phyloP scores from a whole-genome alignment of 768 basidiomycete species.

The Lactifluus hygrophoroides region DNA sequence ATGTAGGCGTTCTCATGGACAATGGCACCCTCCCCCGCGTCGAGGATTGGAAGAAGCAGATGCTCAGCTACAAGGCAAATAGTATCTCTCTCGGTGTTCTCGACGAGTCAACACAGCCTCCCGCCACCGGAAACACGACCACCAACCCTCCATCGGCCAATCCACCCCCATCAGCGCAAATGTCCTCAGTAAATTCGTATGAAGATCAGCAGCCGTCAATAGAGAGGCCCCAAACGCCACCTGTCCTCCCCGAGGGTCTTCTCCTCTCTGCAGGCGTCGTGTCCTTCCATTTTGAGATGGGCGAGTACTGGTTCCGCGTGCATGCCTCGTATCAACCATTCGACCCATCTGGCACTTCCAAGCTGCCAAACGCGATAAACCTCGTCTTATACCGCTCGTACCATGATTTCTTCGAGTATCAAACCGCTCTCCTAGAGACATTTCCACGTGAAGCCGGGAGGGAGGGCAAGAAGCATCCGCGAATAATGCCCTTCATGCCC shows the following conservation, averaged over 20 bases:
- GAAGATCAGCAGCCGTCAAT: conserved; percentile 26
- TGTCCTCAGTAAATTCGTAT: conserved; percentile 21
- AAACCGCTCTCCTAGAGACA: conserved; percentile 74
- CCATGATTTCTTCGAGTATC: conserved; percentile 98
- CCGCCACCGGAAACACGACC: conserved; percentile 15
- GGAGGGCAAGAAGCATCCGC: conserved; percentile 45
- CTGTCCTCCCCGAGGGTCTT: conserved; percentile 69
- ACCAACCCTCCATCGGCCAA: conserved; percentile 6
- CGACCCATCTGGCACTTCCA: conserved; percentile 43
- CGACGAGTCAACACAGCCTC: conserved; percentile 45
- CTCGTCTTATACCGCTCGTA: conserved; percentile 91
- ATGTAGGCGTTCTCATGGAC: conserved; percentile 74
- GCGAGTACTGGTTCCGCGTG: conserved; percentile 96
- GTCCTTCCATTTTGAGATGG: conserved; percentile 95
- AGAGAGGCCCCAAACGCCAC: conserved; percentile 33
- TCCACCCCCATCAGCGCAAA: conserved; percentile 17
- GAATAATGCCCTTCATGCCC: conserved; percentile 96
- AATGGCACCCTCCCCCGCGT: conserved; percentile 86
- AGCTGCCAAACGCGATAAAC: conserved; percentile 59
- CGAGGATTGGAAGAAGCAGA: conserved; percentile 98
- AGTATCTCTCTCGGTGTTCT: conserved; percentile 92
- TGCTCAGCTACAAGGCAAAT: conserved; percentile 92
- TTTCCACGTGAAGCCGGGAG: conserved; percentile 93
- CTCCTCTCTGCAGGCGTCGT: conserved; percentile 83
- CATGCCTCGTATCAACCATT: conserved; percentile 86